Evolutionary conservation across 2,329 filamentous ascomycete genomes (phyloP).

Genomic region (Volutella citrinella): DNA sequence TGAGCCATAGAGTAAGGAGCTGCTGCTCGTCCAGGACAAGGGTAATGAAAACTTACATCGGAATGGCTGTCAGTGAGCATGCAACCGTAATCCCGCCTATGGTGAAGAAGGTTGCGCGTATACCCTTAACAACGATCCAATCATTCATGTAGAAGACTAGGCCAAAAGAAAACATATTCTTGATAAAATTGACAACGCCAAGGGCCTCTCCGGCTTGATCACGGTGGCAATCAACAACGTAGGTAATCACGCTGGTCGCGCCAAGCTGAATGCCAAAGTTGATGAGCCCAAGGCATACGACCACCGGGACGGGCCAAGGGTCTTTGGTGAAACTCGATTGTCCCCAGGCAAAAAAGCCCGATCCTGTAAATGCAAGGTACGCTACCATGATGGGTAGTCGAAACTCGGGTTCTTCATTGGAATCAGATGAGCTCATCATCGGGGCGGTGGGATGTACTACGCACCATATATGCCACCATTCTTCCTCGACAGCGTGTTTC

Average conservation of each 20-base stretch:
- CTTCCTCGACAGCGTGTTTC: not conserved
- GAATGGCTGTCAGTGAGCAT: not conserved
- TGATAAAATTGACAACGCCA: not conserved
- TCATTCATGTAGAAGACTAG: not conserved
- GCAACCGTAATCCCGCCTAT: not conserved
- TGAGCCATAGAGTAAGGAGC: too few species aligned
- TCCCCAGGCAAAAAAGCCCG: conserved; percentile 1
- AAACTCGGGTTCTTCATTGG: not conserved
- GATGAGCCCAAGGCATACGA: not conserved
- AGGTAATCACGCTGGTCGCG: not conserved
- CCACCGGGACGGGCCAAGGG: not conserved
- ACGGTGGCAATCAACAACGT: not conserved
- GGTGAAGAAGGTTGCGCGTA: not conserved
- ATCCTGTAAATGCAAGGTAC: not conserved
- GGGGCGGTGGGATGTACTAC: too few species aligned
- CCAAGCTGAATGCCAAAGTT: not conserved
- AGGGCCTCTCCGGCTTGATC: not conserved
- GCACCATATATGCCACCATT: not conserved
- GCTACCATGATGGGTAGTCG: not conserved
- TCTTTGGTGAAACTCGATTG: not conserved
- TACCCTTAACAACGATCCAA: not conserved
- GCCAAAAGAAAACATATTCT: not conserved
- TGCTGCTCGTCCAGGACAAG: too few species aligned
- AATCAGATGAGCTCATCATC: too few species aligned
- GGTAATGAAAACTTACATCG: too few species aligned